These are phyloP conservation scores for Xylaria sp. DNA, from an alignment of 495 filamentous ascomycete species.

Conservation along the genomic window DNA sequence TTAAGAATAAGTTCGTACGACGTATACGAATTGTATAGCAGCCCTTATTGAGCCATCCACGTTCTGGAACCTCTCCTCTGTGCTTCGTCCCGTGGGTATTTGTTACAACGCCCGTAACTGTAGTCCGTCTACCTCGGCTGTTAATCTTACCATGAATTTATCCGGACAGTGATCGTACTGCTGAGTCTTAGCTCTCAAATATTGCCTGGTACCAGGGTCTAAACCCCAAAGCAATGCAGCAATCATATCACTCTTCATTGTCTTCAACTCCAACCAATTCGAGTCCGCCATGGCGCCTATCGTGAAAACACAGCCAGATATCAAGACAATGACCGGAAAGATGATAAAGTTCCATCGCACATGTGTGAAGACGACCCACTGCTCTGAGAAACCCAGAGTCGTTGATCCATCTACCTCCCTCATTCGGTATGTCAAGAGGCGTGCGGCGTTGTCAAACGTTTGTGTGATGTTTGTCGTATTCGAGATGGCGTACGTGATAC, in stretches of 20 bases:
- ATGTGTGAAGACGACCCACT: background rate
- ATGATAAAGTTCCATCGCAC: background rate
- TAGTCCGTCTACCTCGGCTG: background rate
- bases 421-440: constrained; percentile 1
- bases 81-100: too few species aligned
- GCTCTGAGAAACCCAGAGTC: background rate
- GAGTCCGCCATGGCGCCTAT: background rate
- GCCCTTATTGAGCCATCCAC: too few species aligned
- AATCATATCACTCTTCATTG: constrained; percentile 2
- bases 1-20: too few species aligned
- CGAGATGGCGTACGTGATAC: background rate
- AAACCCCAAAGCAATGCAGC: background rate
- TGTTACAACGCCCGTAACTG: background rate
- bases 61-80: too few species aligned
- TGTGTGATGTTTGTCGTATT: background rate
- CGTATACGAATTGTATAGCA: too few species aligned
- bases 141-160: background rate
- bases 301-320: background rate
- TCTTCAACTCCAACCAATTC: background rate
- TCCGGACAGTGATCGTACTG: background rate
- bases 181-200: background rate
- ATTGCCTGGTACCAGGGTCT: background rate
- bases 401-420: background rate
- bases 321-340: background rate
- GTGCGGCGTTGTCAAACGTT: background rate